Conservation (phyloP, 257 asterid species). For the Nicotiana tabacum region DNA sequence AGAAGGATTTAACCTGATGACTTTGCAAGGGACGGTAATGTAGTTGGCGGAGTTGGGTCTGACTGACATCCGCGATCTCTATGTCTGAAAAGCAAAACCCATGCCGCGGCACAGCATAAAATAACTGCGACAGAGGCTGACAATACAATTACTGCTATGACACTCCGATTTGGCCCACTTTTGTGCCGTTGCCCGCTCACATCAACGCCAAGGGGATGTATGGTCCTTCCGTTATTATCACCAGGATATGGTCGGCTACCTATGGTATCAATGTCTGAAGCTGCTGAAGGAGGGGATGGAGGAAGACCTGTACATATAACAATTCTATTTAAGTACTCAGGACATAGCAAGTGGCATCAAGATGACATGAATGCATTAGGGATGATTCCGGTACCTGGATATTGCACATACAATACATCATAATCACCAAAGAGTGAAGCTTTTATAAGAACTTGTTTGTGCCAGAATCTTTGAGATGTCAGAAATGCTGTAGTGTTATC, state of each 20-base stretch:
- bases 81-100: constrained; percentile 52
- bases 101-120: constrained; percentile 50
- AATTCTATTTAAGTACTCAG: neutral
- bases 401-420: constrained; percentile 73
- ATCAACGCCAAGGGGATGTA: constrained; percentile 86
- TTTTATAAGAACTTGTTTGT: constrained; percentile 54
- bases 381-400: constrained; percentile 58
- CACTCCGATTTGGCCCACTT: constrained; percentile 46
- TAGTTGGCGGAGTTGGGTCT: constrained; percentile 46
- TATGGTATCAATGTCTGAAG: constrained; percentile 48
- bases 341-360: neutral
- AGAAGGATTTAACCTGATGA: constrained; percentile 58
- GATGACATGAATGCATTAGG: neutral
- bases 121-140: constrained; percentile 53
- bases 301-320: constrained; percentile 70
- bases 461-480: constrained; percentile 76
- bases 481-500: constrained; percentile 58
- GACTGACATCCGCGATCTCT: constrained; percentile 32
- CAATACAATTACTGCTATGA: constrained; percentile 53
- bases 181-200: constrained; percentile 48
- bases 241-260: constrained; percentile 68
- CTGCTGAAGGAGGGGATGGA: constrained; percentile 82
- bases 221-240: constrained; percentile 46
- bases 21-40: constrained; percentile 53
- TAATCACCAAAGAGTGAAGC: constrained; percentile 66